Conservation (phyloP, 495 filamentous ascomycete genomes). For the Neohortaea acidophila region DNA sequence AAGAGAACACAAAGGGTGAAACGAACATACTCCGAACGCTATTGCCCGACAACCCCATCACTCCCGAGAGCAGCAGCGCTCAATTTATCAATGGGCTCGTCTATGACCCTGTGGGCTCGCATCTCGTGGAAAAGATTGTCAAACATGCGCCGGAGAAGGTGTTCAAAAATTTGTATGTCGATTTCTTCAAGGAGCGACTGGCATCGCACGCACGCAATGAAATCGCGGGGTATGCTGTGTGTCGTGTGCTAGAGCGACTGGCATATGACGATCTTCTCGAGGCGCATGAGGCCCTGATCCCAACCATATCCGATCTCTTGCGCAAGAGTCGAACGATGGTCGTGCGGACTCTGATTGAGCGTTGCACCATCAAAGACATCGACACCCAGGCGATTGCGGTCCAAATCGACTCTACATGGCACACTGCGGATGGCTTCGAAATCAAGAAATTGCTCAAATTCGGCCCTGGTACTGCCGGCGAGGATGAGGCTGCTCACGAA, state of each 20-base stretch:
- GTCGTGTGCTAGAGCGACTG: slow-evolving; percentile 63
- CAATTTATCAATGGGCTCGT: slow-evolving; percentile 70
- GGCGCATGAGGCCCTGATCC: slow-evolving; percentile 49
- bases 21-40: slow-evolving; percentile 45
- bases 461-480: slow-evolving; percentile 19
- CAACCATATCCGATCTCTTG: slow-evolving; percentile 53
- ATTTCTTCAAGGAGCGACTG: slow-evolving; percentile 60
- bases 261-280: slow-evolving; percentile 66
- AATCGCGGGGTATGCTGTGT: slow-evolving; percentile 71
- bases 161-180: slow-evolving; percentile 69
- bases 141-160: slow-evolving; percentile 64
- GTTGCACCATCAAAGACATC: slow-evolving; percentile 52
- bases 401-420: slow-evolving; percentile 43
- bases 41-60: slow-evolving; percentile 47
- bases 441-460: slow-evolving; percentile 34
- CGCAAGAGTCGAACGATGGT: slow-evolving; percentile 60
- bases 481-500: slow-evolving; percentile 14
- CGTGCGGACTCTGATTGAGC: slow-evolving; percentile 66
- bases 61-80: slow-evolving; percentile 41
- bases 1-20: slow-evolving; percentile 45
- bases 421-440: slow-evolving; percentile 26
- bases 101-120: slow-evolving; percentile 79
- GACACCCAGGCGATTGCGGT: slow-evolving; percentile 46
- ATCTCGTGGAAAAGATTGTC: slow-evolving; percentile 74
- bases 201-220: slow-evolving; percentile 70